These are phyloP conservation scores for Neonothopanus nambi DNA, from an alignment of 1,284 basidiomycete genomes.

Conservation along the genomic window DNA sequence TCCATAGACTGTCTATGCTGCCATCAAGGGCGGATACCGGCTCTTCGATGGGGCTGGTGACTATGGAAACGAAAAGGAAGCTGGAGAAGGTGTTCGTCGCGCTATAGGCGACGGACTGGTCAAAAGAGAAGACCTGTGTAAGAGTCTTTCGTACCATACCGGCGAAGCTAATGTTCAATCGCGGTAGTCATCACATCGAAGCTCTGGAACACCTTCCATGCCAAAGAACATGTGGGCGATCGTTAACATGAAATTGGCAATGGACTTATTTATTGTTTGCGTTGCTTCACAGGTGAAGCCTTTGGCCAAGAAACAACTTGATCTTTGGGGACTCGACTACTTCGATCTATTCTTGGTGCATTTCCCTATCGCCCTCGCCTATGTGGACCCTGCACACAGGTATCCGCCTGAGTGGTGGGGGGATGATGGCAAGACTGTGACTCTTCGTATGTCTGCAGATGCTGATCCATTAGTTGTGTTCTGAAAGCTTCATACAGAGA, in stretches of 20 bases:
- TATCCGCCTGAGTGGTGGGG: constrained; percentile 82
- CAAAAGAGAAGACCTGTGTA: constrained; percentile 77
- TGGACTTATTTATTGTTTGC: not conserved
- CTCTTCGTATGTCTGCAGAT: constrained; percentile 41
- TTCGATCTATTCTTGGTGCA: constrained; percentile 79
- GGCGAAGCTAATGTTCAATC: not conserved
- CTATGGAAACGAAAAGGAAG: constrained; percentile 88
- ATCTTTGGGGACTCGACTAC: constrained; percentile 77
- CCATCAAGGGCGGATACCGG: constrained; percentile 75
- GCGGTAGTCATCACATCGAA: constrained; percentile 67
- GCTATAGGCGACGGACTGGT: constrained; percentile 77
- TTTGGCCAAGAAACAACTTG: constrained; percentile 62
- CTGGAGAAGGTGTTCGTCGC: constrained; percentile 70
- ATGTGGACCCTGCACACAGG: constrained; percentile 72
- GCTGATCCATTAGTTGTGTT: constrained; percentile 10
- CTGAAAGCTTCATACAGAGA: constrained; percentile 38
- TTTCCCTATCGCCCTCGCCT: constrained; percentile 77
- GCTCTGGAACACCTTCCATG: constrained; percentile 85
- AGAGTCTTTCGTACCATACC: constrained; percentile 33
- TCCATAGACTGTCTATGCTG: constrained; percentile 61
- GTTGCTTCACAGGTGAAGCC: constrained; percentile 44
- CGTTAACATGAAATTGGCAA: not conserved
- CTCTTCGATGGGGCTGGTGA: constrained; percentile 83
- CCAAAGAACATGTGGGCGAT: constrained; percentile 60
- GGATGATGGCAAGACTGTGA: constrained; percentile 57